Evolutionary conservation across 352 stramenopile species (phyloP).

Genomic region (Blastocystis sp.): DNA sequence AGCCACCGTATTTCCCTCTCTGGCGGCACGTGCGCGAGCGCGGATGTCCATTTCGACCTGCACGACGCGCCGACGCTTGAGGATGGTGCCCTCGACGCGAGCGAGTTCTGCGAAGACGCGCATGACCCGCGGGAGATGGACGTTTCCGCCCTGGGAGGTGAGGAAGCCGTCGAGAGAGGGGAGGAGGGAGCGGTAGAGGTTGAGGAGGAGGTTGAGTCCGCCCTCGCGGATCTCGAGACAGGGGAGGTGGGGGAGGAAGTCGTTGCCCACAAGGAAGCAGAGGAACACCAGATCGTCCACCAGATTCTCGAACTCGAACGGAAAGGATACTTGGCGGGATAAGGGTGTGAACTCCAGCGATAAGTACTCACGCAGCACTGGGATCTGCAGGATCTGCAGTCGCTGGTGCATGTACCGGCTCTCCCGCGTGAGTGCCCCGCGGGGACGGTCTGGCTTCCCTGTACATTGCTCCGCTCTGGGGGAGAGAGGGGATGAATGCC

Average conservation of each 20-base stretch:
- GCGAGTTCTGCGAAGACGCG: conserved; percentile 88
- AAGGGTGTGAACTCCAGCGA: conserved; percentile 57
- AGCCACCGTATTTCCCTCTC: not conserved
- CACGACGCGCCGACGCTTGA: conserved; percentile 51
- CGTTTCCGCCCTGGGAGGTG: conserved; percentile 77
- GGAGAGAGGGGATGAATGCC: not conserved
- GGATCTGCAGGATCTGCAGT: conserved; percentile 59
- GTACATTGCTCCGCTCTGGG: conserved; percentile 63
- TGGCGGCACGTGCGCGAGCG: conserved; percentile 14
- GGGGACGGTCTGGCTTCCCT: not conserved
- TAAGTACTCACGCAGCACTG: conserved; percentile 60
- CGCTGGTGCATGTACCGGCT: conserved; percentile 57
- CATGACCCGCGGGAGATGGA: conserved; percentile 84
- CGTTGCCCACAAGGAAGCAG: conserved; percentile 96
- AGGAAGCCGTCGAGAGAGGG: conserved; percentile 81
- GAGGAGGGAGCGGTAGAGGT: conserved; percentile 81
- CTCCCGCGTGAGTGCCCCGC: not conserved
- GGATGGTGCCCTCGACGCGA: conserved; percentile 68
- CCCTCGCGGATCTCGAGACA: conserved; percentile 93
- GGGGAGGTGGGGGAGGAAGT: conserved; percentile 94
- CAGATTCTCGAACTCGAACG: conserved; percentile 87
- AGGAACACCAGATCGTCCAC: conserved; percentile 79
- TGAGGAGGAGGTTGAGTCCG: conserved; percentile 90
- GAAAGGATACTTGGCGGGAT: conserved; percentile 70
- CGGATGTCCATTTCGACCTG: conserved; percentile 24